phyloP scores from a whole-genome alignment of 2,329 filamentous ascomycete genomes.

The Pyricularia sp. region DNA sequence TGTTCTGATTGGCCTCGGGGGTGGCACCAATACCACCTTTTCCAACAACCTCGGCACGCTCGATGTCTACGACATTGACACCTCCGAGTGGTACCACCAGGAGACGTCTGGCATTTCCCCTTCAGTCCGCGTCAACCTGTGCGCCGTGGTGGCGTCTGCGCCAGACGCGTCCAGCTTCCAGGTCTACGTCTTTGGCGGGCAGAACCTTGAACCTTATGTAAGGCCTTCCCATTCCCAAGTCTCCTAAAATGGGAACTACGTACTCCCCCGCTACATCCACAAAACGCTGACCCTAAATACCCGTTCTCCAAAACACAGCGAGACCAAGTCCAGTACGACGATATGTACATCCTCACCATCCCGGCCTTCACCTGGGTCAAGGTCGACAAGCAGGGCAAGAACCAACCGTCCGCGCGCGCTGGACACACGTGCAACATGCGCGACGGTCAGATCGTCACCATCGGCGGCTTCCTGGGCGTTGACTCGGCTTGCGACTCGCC shows the following conservation, averaged over 20 bases:
- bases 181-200: conserved; percentile 70
- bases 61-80: conserved; percentile 69
- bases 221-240: conserved; percentile 11
- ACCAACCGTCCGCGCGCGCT: conserved; percentile 49
- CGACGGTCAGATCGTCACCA: conserved; percentile 61
- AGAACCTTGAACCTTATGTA: conserved; percentile 58
- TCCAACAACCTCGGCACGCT: conserved; percentile 43
- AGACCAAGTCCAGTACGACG: conserved; percentile 50
- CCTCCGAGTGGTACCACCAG: conserved; percentile 65
- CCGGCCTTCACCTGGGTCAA: conserved; percentile 67
- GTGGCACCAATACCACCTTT: conserved; percentile 53
- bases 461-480: conserved; percentile 59
- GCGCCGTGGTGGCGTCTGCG: conserved; percentile 58
- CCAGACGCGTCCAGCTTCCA: conserved; percentile 68
- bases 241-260: neutral
- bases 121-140: conserved; percentile 64
- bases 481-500: conserved; percentile 55
- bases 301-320: conserved; percentile 18
- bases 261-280: neutral
- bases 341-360: conserved; percentile 67
- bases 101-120: conserved; percentile 47
- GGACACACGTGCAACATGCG: conserved; percentile 61
- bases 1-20: conserved; percentile 62
- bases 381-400: conserved; percentile 43
- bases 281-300: neutral